Evolutionary conservation across 495 filamentous ascomycete genomes (phyloP).

Genomic region (Daldinia vernicosa): DNA sequence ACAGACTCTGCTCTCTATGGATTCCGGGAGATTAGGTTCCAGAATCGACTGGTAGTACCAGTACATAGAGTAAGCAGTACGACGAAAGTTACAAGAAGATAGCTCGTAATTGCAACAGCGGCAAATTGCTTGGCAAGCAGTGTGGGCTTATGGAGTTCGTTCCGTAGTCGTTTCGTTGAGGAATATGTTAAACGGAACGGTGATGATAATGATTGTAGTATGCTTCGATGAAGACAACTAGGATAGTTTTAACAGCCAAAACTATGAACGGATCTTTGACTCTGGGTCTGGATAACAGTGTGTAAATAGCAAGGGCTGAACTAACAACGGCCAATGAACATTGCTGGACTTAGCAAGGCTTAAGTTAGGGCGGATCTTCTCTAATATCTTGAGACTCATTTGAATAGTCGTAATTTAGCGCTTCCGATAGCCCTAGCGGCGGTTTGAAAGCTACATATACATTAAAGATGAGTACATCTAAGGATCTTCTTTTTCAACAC

Average conservation of each 20-base stretch:
- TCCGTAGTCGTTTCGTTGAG: conserved; percentile 26
- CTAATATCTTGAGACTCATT: neutral
- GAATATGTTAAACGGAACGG: conserved; percentile 9
- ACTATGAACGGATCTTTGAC: conserved; percentile 22
- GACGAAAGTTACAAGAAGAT: conserved; percentile 8
- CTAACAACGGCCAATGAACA: neutral
- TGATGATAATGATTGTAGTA: conserved; percentile 15
- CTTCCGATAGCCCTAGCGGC: neutral
- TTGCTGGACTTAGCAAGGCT: neutral
- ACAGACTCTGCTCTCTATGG: conserved; percentile 30
- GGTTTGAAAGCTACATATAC: neutral
- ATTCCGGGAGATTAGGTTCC: conserved; percentile 41
- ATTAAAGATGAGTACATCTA: conserved; percentile 5
- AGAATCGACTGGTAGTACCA: conserved; percentile 30
- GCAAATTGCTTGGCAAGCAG: conserved; percentile 27
- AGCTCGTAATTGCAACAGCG: conserved; percentile 33
- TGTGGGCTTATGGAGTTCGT: conserved; percentile 27
- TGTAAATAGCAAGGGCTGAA: conserved; percentile 4
- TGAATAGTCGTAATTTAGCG: neutral
- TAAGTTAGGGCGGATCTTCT: neutral
- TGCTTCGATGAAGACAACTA: conserved; percentile 17
- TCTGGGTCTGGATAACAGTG: conserved; percentile 6
- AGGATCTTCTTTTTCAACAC: conserved; percentile 7
- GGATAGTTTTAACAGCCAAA: conserved; percentile 23
- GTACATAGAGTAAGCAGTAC: conserved; percentile 42